Base-by-base conservation (phyloP, 139 green algal species). In the Chlorella sp. region DNA sequence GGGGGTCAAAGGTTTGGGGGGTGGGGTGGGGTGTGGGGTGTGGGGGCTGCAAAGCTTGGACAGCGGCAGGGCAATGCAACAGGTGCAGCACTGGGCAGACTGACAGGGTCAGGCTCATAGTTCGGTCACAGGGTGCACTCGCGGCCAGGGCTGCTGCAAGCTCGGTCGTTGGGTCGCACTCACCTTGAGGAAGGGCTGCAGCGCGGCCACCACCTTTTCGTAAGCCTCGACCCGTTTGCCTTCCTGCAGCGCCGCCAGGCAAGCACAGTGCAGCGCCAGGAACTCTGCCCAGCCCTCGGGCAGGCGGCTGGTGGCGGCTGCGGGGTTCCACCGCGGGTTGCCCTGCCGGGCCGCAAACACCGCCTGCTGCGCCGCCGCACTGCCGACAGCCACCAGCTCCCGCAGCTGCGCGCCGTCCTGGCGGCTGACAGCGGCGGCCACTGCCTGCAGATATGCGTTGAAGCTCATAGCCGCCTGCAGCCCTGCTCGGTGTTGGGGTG, bases 121-220 rank as follows among this genome's bases (percentile, higher is more conserved):
- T n/a, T n/a, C n/a, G n/a, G n/a, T n/a, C n/a, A n/a, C n/a, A n/a
- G n/a, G n/a, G n/a, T n/a, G n/a, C n/a, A n/a, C n/a, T n/a, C n/a
- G n/a, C n/a, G n/a, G n/a, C n/a, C n/a, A n/a, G n/a, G n/a, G n/a
- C n/a, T n/a, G n/a, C n/a, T n/a, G n/a, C n/a, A n/a, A n/a, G n/a
- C n/a, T n/a, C n/a, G n/a, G n/a, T n/a, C n/a, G n/a, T n/a, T n/a
- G 39, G 21, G 4, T 21, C 70, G 9, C 57, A 21, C 63, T n/a
- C 32, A 80, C 88, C 78, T 79, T 83, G 2, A 90, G 32, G 67
- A 92, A 91, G 26, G 80, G 47, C 34, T 86, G 87, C 74, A 90
- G 56, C 4, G 41, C 75, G 12, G 56, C 34, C 25, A 87, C 86
- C 17, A 73, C 34, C 30, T 86, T 86, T 11, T 88, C 87, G 20